These are phyloP conservation scores for Ophiognomonia clavigignenti-juglandacearum DNA, from an alignment of 2,329 filamentous ascomycete genomes.

Conservation along the genomic window DNA sequence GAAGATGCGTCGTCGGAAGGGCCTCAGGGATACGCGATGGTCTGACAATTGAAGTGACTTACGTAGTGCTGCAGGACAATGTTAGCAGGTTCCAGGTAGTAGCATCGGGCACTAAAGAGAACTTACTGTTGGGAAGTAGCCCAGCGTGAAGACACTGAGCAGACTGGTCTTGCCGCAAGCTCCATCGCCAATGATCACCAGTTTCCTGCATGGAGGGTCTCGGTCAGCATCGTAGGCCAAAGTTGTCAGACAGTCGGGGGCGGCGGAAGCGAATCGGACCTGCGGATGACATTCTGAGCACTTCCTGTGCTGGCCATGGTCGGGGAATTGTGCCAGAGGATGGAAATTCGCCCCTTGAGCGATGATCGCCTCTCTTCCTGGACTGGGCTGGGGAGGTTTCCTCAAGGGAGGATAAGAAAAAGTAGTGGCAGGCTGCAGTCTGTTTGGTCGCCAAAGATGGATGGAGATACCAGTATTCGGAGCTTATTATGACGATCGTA, in stretches of 20 bases:
- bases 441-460: no score
- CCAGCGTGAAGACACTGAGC: slow-evolving; percentile 93
- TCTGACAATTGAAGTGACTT: slow-evolving; percentile 26
- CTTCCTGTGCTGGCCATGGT: slow-evolving; percentile 29
- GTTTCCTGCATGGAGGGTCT: slow-evolving; percentile 57
- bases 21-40: slow-evolving; percentile 3
- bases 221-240: slow-evolving; percentile 3
- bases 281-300: slow-evolving; percentile 33
- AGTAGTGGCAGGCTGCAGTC: neutral
- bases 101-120: no score
- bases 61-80: slow-evolving; percentile 49
- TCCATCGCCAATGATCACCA: slow-evolving; percentile 95
- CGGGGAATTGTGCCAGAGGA: slow-evolving; percentile 12
- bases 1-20: slow-evolving; percentile 13
- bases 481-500: slow-evolving; percentile 7
- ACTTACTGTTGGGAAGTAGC: slow-evolving; percentile 95
- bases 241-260: neutral
- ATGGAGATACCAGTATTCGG: neutral
- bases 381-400: neutral
- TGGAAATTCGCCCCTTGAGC: neutral
- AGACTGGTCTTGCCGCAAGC: slow-evolving; percentile 98
- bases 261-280: slow-evolving; percentile 21
- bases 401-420: neutral
- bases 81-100: slow-evolving; percentile 29
- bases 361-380: neutral